A percentile compares a stretch with the other conserved stretches of the same genome.
Evolutionary conservation across 129 eudicot species (phyloP).

Genomic region (Pulicaria dysenterica): DNA sequence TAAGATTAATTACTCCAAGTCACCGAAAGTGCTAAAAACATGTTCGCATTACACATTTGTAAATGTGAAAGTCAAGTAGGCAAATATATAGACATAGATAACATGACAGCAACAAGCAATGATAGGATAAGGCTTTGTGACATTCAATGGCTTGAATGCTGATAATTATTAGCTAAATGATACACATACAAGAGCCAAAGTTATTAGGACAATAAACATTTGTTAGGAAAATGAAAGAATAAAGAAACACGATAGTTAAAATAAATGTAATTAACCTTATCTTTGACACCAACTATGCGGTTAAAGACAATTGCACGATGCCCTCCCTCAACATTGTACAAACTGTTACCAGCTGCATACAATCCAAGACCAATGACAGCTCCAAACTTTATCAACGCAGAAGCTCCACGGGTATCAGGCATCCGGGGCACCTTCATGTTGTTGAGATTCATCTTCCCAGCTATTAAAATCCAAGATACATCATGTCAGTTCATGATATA

Average conservation of each 20-base stretch:
- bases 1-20: neutral
- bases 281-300: constrained; percentile 65
- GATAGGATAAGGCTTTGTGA: neutral
- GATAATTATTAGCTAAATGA: neutral
- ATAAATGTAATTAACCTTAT: constrained; percentile 42
- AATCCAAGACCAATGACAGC: constrained; percentile 54
- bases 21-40: neutral
- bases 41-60: neutral
- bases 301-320: constrained; percentile 74
- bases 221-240: neutral
- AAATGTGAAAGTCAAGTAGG: neutral
- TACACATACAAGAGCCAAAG: neutral
- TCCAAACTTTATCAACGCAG: constrained; percentile 61
- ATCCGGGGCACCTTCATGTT: constrained; percentile 59
- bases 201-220: neutral
- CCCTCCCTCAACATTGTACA: constrained; percentile 76
- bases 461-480: neutral
- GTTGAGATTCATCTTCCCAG: constrained; percentile 52
- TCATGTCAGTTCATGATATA: constrained; percentile 5
- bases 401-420: constrained; percentile 61
- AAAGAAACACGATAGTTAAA: neutral
- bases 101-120: neutral
- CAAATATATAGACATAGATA: constrained; percentile 5
- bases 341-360: constrained; percentile 57
- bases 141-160: neutral